phyloP scores from a whole-genome alignment of 768 basidiomycete genomes.

The Rubroboletus satanas region DNA sequence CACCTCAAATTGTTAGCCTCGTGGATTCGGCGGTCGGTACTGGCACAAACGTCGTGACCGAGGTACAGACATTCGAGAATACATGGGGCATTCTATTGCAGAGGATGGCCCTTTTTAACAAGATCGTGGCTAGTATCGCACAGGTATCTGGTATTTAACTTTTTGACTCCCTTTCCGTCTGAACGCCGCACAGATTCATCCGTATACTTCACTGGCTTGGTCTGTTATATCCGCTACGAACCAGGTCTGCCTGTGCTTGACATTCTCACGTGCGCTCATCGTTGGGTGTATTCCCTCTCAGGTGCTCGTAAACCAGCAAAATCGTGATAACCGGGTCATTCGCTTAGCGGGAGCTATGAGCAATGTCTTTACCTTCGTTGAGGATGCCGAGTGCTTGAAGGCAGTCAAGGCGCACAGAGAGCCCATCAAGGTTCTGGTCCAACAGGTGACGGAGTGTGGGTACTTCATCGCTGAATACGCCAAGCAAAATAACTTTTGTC shows the following conservation, averaged over 20 bases:
- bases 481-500: constrained; percentile 17
- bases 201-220: constrained; percentile 17
- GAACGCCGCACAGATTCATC: constrained; percentile 13
- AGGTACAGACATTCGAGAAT: constrained; percentile 15
- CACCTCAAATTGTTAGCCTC: not conserved
- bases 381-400: constrained; percentile 9
- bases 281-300: not conserved
- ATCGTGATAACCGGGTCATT: constrained; percentile 14
- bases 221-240: constrained; percentile 22
- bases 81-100: constrained; percentile 15
- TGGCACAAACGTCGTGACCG: not conserved
- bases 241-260: constrained; percentile 2
- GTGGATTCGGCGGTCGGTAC: not conserved
- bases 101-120: constrained; percentile 13
- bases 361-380: constrained; percentile 11
- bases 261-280: not conserved
- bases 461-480: constrained; percentile 24
- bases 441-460: constrained; percentile 22
- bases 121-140: constrained; percentile 8
- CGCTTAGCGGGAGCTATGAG: constrained; percentile 18
- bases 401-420: constrained; percentile 5
- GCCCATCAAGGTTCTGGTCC: constrained; percentile 11
- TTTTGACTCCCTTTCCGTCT: not conserved
- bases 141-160: constrained; percentile 2
- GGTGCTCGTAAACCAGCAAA: constrained; percentile 19